phyloP scores from a whole-genome alignment of 768 basidiomycete genomes.

The Amanita inopinata region DNA sequence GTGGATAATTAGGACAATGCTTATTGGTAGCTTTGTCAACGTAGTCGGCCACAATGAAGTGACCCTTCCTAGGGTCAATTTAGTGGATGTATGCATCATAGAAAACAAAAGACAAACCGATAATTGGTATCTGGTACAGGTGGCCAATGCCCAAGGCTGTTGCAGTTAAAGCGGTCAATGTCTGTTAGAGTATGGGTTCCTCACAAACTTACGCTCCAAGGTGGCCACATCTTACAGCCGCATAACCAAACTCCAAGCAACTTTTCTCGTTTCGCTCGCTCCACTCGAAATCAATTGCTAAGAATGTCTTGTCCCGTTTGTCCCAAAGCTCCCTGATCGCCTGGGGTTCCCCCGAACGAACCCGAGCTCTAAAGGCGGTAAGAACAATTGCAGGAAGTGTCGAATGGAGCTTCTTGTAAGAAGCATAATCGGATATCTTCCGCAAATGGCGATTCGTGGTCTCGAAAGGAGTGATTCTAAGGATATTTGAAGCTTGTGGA shows the following conservation, averaged over 20 bases:
- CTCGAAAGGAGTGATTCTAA: conserved; percentile 62
- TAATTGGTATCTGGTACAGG: conserved; percentile 70
- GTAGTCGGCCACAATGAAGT: conserved; percentile 66
- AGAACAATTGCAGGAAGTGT: conserved; percentile 64
- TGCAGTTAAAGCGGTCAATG: conserved; percentile 1
- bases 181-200: background rate
- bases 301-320: conserved; percentile 59
- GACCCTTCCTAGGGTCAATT: conserved; percentile 44
- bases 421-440: conserved; percentile 53
- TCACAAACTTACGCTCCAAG: conserved; percentile 48
- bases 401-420: conserved; percentile 61
- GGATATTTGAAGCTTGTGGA: conserved; percentile 62
- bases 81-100: conserved; percentile 5
- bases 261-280: conserved; percentile 62
- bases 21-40: conserved; percentile 57
- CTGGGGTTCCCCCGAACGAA: conserved; percentile 56
- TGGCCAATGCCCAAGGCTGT: conserved; percentile 64
- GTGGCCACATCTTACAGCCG: conserved; percentile 65
- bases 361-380: conserved; percentile 52
- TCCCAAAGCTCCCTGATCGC: conserved; percentile 63
- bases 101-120: conserved; percentile 35
- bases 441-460: conserved; percentile 58
- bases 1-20: conserved; percentile 52
- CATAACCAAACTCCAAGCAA: conserved; percentile 76
- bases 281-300: conserved; percentile 69